Base-by-base conservation (phyloP, 345 rosid species). In the Citropsis articulata region DNA sequence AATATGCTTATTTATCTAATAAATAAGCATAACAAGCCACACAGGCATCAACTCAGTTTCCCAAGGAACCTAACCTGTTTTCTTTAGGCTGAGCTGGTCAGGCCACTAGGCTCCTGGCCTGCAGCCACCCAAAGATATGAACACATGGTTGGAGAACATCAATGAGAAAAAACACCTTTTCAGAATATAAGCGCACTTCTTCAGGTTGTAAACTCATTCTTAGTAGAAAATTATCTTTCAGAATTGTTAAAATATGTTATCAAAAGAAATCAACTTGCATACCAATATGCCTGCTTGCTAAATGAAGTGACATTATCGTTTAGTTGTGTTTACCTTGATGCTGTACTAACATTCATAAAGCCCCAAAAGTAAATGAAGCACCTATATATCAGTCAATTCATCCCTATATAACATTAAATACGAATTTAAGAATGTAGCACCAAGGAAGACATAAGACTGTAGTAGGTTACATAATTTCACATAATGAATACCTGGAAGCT, bases 401-500 rank as follows among this genome's bases (percentile, higher is more conserved):
- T 14, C 66, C 71, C 21, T n/a, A 24, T 64, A 75, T 38, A 59
- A 45, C 45, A 77, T 12, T 66, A 64, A 66, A 60, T 25, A 30
- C 33, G 31, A 24, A 60, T 69, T 78, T 24, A 60, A 13, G 7
- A 73, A 60, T 73, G 2, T 36, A 38, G 27, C 48, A 25, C 61
- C 10, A 2, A 72, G 36, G 36, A 21, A 27, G 5, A 64, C 57
- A 53, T 53, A 53, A 53, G 57, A 53, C 7, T 53, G 69, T 78
- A 53, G 7, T 5, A 61, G 24, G 31, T 50, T 19, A 75, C 21
- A 56, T 76, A 57, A 85, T 60, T 59, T 35, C 35, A 73, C 42
- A 73, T 33, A 14, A 42, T 19, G 24, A 74, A 80, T 81, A 94
- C 98, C 99, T 82, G 98, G 99, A 82, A 91, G 96, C 87, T 93